Evolutionary conservation across 495 filamentous ascomycete species (phyloP).

Genomic region (Astrocystis sublimbata): DNA sequence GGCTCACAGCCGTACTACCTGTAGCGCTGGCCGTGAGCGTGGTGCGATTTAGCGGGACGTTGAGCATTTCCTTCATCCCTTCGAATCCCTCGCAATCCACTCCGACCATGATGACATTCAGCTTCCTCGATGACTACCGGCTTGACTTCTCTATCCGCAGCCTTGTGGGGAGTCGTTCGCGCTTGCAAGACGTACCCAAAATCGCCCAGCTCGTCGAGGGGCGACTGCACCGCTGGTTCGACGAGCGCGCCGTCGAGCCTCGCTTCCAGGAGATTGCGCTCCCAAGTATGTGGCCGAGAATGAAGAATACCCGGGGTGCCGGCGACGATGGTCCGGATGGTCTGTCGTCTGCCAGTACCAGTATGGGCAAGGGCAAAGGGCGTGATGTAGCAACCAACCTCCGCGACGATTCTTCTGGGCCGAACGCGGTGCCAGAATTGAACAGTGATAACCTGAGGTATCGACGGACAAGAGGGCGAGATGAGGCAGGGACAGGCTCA

Average conservation of each 20-base stretch:
- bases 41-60: constrained; percentile 89
- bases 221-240: constrained; percentile 92
- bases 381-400: constrained; percentile 50
- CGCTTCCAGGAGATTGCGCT: constrained; percentile 93
- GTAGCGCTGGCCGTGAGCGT: constrained; percentile 89
- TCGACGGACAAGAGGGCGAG: constrained; percentile 36
- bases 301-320: constrained; percentile 72
- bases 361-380: constrained; percentile 48
- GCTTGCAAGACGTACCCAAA: constrained; percentile 95
- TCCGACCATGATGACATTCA: constrained; percentile 85
- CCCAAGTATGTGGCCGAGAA: constrained; percentile 92
- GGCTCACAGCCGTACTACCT: constrained; percentile 84
- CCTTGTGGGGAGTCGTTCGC: constrained; percentile 84
- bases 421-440: constrained; percentile 34
- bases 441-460: constrained; percentile 40
- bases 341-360: constrained; percentile 20
- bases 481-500: constrained; percentile 24
- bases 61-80: constrained; percentile 90
- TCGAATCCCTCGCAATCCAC: constrained; percentile 54
- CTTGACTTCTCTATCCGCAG: constrained; percentile 89
- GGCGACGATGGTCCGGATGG: constrained; percentile 50
- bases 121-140: constrained; percentile 92
- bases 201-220: constrained; percentile 93
- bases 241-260: constrained; percentile 93
- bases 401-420: constrained; percentile 37